Evolutionary conservation across 768 basidiomycete species (phyloP).

Genomic region (Tricholoma sp.): DNA sequence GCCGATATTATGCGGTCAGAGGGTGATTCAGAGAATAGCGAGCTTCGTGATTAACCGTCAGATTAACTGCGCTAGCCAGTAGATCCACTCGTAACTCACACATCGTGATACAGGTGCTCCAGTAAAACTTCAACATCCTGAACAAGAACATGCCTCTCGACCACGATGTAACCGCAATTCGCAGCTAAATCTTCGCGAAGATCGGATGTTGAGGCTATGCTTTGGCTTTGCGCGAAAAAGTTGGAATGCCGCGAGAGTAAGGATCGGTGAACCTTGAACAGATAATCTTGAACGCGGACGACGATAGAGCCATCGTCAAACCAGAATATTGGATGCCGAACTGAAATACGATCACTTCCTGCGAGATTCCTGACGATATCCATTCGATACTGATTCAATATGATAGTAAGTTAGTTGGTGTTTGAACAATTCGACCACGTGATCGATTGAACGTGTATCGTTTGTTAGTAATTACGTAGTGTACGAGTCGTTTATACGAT

Average conservation of each 20-base stretch:
- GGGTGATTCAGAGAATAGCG: constrained; percentile 36
- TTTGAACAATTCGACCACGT: too few species aligned
- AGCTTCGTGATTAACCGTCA: constrained; percentile 30
- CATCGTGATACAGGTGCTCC: constrained; percentile 63
- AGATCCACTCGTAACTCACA: constrained; percentile 37
- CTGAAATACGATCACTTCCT: background rate
- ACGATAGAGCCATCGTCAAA: constrained; percentile 61
- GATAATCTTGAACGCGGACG: constrained; percentile 35
- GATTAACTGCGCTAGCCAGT: background rate
- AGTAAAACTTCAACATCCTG: constrained; percentile 53
- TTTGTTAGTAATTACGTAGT: too few species aligned
- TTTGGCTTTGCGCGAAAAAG: constrained; percentile 18
- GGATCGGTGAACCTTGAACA: constrained; percentile 54
- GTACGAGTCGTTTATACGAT: too few species aligned
- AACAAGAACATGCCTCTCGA: constrained; percentile 34
- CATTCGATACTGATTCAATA: too few species aligned
- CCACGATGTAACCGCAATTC: constrained; percentile 13
- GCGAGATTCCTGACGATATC: too few species aligned
- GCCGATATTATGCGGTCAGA: constrained; percentile 48
- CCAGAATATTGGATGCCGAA: constrained; percentile 50
- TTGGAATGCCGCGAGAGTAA: constrained; percentile 50
- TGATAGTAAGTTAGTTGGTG: too few species aligned
- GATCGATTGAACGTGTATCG: too few species aligned
- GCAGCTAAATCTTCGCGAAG: background rate
- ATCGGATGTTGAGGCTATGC: background rate